These are phyloP conservation scores for Coleophoma eucalyptorum DNA, from an alignment of 2,329 filamentous ascomycete species.

Conservation along the genomic window DNA sequence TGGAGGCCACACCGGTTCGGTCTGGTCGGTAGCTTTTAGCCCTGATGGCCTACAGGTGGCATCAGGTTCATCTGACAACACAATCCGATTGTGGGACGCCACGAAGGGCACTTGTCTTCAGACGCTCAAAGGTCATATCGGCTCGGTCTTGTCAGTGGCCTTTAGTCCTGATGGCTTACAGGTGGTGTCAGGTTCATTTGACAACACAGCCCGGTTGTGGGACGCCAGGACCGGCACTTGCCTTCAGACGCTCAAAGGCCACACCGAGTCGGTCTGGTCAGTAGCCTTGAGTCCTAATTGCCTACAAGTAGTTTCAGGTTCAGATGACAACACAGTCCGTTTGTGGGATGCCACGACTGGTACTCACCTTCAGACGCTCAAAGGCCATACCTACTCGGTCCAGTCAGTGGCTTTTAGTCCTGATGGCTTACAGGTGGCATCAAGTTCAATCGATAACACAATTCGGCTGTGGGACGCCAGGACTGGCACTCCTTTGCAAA, in stretches of 20 bases:
- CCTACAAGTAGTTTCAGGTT: no score
- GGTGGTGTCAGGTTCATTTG: background rate
- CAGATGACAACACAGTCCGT: no score
- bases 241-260: background rate
- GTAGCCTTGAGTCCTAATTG: background rate
- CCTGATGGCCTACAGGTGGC: no score
- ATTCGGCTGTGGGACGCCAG: no score
- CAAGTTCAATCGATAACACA: no score
- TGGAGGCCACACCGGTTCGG: background rate
- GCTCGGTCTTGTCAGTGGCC: no score
- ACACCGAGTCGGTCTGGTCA: background rate
- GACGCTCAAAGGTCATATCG: conserved; percentile 12
- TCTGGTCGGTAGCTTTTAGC: background rate
- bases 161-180: background rate
- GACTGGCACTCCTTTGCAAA: no score
- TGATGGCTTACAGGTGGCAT: no score
- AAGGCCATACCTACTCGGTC: conserved; percentile 15
- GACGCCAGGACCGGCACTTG: background rate
- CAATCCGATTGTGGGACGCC: no score
- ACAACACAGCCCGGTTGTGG: background rate
- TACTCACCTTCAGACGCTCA: conserved; percentile 12
- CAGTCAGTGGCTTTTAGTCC: conserved; percentile 4
- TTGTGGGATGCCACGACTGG: conserved; percentile 1
- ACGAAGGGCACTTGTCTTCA: conserved; percentile 8
- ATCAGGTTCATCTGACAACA: no score